Percentiles rank a stretch among this genome's conserved stretches.
phyloP scores from a whole-genome alignment of 1,284 basidiomycete species.

The Pseudozyma thailandica region DNA sequence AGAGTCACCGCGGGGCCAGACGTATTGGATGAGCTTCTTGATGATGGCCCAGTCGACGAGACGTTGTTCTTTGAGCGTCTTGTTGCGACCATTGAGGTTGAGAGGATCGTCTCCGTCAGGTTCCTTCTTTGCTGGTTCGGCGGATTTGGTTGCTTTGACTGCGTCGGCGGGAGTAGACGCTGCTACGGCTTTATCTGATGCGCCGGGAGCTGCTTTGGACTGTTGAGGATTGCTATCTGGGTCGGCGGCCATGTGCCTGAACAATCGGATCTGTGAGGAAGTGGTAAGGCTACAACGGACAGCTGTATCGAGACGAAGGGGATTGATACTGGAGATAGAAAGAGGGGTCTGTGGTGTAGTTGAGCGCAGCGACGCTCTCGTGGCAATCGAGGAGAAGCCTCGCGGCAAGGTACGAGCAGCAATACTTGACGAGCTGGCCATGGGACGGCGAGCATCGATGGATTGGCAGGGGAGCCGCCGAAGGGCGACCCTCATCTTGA shows the following conservation, averaged over 20 bases:
- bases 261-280: slow-evolving; percentile 4
- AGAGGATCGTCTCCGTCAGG: slow-evolving; percentile 56
- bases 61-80: slow-evolving; percentile 55
- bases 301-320: slow-evolving; percentile 3
- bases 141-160: not conserved
- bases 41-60: slow-evolving; percentile 72
- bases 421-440: slow-evolving; percentile 10
- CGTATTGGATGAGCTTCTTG: slow-evolving; percentile 72
- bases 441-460: slow-evolving; percentile 17
- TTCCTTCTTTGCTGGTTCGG: slow-evolving; percentile 24
- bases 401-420: slow-evolving; percentile 11
- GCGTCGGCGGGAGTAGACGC: slow-evolving; percentile 1
- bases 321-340: not conserved
- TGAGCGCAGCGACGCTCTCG: slow-evolving; percentile 7
- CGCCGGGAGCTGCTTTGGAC: slow-evolving; percentile 3
- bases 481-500: slow-evolving; percentile 41
- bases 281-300: not conserved
- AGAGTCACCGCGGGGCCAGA: slow-evolving; percentile 73
- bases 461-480: slow-evolving; percentile 34
- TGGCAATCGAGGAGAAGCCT: slow-evolving; percentile 13
- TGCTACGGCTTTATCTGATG: slow-evolving; percentile 24
- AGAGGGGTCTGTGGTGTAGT: not conserved
- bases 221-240: slow-evolving; percentile 1
- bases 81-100: slow-evolving; percentile 43
- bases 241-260: slow-evolving; percentile 30